These are phyloP conservation scores for Leptographium wingfieldii DNA, from an alignment of 2,329 filamentous ascomycete species.

Conservation along the genomic window DNA sequence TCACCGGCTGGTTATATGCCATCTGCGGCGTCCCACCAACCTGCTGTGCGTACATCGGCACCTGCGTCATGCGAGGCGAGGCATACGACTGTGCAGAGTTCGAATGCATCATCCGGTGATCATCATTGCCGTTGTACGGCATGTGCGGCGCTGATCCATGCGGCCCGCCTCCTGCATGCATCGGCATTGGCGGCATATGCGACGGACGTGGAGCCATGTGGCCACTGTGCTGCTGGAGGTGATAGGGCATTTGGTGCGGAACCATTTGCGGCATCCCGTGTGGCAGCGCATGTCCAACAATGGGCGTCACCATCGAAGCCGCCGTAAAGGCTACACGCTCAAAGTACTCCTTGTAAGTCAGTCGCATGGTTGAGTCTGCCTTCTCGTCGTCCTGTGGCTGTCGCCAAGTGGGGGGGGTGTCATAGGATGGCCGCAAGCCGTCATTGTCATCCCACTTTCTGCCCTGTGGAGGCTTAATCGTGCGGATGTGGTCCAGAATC, in stretches of 20 bases:
- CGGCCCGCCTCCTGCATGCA: constrained; percentile 50
- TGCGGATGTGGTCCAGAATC: constrained; percentile 41
- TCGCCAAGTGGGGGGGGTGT: constrained; percentile 78
- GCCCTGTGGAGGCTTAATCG: constrained; percentile 36
- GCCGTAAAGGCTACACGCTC: constrained; percentile 48
- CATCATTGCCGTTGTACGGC: constrained; percentile 57
- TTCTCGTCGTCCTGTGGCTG: constrained; percentile 64
- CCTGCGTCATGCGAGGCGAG: constrained; percentile 65
- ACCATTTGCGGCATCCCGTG: constrained; percentile 61
- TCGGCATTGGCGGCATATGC: constrained; percentile 65
- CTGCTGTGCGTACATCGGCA: constrained; percentile 56
- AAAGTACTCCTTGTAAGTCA: constrained; percentile 69
- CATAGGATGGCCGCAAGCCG: constrained; percentile 73
- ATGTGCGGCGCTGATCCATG: constrained; percentile 54
- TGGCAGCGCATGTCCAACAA: constrained; percentile 36
- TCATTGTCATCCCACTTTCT: constrained; percentile 62
- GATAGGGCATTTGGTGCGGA: constrained; percentile 72
- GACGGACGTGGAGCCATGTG: constrained; percentile 56
- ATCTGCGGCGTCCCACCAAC: constrained; percentile 59
- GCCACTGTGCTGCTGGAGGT: constrained; percentile 58
- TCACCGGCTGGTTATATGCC: constrained; percentile 59
- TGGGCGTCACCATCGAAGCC: constrained; percentile 44
- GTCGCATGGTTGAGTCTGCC: constrained; percentile 45
- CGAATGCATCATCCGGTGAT: constrained; percentile 75
- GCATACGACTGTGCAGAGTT: constrained; percentile 75